These are phyloP conservation scores for Melampsora larici-populina DNA, from an alignment of 1,284 basidiomycete genomes.

Conservation along the genomic window DNA sequence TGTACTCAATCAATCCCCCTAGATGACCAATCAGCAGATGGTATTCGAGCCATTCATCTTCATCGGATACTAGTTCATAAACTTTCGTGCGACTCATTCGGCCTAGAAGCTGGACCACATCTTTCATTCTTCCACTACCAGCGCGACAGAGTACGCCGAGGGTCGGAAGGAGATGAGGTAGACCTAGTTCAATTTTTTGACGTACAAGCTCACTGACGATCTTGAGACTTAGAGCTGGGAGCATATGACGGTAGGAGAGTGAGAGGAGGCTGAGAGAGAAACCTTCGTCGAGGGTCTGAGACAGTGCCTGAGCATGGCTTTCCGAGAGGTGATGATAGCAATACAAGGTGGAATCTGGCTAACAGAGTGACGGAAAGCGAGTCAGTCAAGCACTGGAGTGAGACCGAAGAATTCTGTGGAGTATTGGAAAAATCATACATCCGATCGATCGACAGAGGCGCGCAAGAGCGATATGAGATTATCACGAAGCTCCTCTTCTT, in stretches of 20 bases:
- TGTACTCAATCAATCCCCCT: conserved; percentile 16
- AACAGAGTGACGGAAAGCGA: not conserved
- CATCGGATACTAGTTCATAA: not conserved
- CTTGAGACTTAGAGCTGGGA: conserved; percentile 9
- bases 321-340: conserved; percentile 16
- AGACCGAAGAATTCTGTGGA: not conserved
- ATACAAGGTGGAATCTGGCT: conserved; percentile 28
- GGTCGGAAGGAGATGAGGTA: conserved; percentile 13
- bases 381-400: not conserved
- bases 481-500: not conserved
- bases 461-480: conserved; percentile 8
- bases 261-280: conserved; percentile 9
- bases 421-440: not conserved
- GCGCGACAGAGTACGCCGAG: conserved; percentile 10
- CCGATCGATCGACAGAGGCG: conserved; percentile 28
- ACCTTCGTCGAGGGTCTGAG: conserved; percentile 13
- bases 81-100: not conserved
- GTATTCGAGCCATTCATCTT: conserved; percentile 7
- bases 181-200: conserved; percentile 14
- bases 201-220: conserved; percentile 7
- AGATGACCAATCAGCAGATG: conserved; percentile 31
- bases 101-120: conserved; percentile 8
- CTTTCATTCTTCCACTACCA: conserved; percentile 8
- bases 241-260: conserved; percentile 9
- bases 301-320: not conserved